These are phyloP conservation scores for Colletotrichum sp. DNA, from an alignment of 2,329 filamentous ascomycete genomes.

Conservation along the genomic window DNA sequence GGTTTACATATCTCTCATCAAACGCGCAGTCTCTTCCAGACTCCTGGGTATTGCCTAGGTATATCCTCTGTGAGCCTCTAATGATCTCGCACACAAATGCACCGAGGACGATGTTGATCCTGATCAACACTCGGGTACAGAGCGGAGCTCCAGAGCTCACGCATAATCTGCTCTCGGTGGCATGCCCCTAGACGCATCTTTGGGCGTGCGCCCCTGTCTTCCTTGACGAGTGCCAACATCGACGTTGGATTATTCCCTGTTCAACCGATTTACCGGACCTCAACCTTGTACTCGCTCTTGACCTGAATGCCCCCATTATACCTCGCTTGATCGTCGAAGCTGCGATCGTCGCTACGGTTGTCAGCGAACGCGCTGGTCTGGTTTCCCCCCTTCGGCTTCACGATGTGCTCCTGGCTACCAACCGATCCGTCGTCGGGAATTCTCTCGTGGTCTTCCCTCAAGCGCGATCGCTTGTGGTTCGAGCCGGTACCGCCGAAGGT, in stretches of 20 bases:
- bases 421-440: constrained; percentile 3
- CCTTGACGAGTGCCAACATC: background rate
- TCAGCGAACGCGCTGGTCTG: constrained; percentile 1
- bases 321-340: background rate
- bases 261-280: background rate
- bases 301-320: constrained; percentile 2
- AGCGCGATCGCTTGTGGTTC: background rate
- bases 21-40: background rate
- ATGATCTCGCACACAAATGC: background rate
- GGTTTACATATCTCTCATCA: background rate
- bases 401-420: constrained; percentile 14
- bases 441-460: background rate
- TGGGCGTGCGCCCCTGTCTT: background rate
- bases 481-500: constrained; percentile 9
- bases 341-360: background rate
- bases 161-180: background rate
- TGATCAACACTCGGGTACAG: background rate
- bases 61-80: background rate
- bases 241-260: background rate
- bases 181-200: background rate
- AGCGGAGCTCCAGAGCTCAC: background rate
- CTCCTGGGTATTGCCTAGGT: background rate
- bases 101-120: background rate
- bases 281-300: constrained; percentile 11
- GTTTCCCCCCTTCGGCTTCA: background rate